Evolutionary conservation across 2,329 filamentous ascomycete genomes (phyloP).

Genomic region (Emmonsiellopsis sp.): DNA sequence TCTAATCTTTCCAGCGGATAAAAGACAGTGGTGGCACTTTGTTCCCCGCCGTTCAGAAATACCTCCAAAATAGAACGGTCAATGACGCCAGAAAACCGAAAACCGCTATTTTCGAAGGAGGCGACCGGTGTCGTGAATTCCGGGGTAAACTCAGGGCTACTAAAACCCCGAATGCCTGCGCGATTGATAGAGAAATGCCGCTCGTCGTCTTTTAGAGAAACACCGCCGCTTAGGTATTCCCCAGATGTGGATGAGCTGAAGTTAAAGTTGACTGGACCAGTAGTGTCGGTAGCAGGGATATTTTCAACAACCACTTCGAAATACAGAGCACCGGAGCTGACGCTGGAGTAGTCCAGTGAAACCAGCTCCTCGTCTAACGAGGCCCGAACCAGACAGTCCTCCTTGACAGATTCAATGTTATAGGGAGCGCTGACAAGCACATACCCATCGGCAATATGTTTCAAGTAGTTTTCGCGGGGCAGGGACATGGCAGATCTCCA

Average conservation of each 20-base stretch:
- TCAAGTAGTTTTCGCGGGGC: conserved; percentile 45
- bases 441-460: conserved; percentile 42
- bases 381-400: conserved; percentile 32
- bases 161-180: conserved; percentile 40
- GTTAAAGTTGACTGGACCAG: conserved; percentile 43
- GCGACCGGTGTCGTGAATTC: conserved; percentile 36
- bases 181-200: conserved; percentile 45
- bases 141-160: conserved; percentile 48
- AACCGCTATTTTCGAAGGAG: conserved; percentile 20
- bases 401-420: conserved; percentile 37
- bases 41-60: conserved; percentile 45
- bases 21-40: conserved; percentile 43
- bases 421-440: conserved; percentile 44
- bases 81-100: conserved; percentile 41
- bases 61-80: conserved; percentile 49
- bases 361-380: conserved; percentile 32
- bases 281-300: conserved; percentile 26
- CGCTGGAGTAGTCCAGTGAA: conserved; percentile 41
- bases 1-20: conserved; percentile 36
- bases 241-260: conserved; percentile 37
- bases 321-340: conserved; percentile 45
- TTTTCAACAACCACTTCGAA: conserved; percentile 46
- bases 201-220: conserved; percentile 39
- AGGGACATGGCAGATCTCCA: conserved; percentile 47
- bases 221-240: conserved; percentile 33